Base-by-base conservation (phyloP, 441 rosid species). In the Viola pubescens region DNA sequence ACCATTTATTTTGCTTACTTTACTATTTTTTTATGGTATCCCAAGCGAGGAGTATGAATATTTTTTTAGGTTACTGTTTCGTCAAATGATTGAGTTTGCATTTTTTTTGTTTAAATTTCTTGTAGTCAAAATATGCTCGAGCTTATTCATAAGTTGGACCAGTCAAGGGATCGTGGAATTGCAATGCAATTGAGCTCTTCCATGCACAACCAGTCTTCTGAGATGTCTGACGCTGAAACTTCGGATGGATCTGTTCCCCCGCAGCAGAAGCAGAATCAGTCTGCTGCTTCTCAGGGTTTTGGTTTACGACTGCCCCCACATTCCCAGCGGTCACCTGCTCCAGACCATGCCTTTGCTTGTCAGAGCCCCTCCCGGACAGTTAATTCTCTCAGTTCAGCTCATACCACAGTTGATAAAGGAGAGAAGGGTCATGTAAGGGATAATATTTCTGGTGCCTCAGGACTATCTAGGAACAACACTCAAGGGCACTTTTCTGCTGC, bases 71-170 rank as follows among this genome's bases (percentile, higher is more conserved):
- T 56, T 60, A 7, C 34, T 26, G 34, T 26, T 38, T 12, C n/a
- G 11, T 48, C 54, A 43, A 12, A 41, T 55, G 48, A 19, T 9
- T 50, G 16, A 26, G 3, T 26, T 26, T 26, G 34, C 34, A 44
- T 52, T 16, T 1, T 6, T 40, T 14, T 19, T 57, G 34, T 47
- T 54, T 37, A 48, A 51, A 41, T 59, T 38, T 9, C 16, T 50
- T 52, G 74, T 82, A 89, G 98, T 72, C 85, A 85, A 73, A 82
- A 88, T 67, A 86, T 89, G 91, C 82, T 87, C 57, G 96, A 89
- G 76, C 90, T 86, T 72, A 83, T 89, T 73, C 82, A 89, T 65
- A 89, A 87, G 81, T 87, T 89, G 68, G 87, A 87, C 65, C 86
- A 82, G 54, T 73, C 90, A 34, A 70, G 74, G 61, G 88, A 81